Evolutionary conservation across 2,329 filamentous ascomycete species (phyloP).

Genomic region (Venturia nashicola): DNA sequence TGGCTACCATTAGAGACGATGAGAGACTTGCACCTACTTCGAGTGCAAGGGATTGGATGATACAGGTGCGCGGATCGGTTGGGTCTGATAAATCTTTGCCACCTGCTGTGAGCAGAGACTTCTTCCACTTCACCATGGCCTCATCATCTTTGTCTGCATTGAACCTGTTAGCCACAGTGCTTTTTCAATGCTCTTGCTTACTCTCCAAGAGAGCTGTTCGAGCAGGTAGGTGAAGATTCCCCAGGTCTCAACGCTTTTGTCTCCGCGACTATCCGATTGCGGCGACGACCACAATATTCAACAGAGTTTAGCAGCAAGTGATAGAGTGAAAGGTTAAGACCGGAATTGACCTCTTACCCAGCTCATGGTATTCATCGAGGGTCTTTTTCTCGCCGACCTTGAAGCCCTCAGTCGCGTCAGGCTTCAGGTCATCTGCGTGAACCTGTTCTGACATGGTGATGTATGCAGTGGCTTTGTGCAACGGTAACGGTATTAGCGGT

Average conservation of each 20-base stretch:
- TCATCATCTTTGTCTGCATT: conserved; percentile 61
- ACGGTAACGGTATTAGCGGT: not conserved
- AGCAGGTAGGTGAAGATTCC: not conserved
- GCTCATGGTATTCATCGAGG: conserved; percentile 82
- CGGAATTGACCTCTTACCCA: conserved; percentile 51
- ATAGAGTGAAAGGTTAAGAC: no score
- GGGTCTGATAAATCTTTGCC: conserved; percentile 38
- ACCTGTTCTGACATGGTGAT: conserved; percentile 22
- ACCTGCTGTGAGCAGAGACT: conserved; percentile 65
- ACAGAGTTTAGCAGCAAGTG: not conserved
- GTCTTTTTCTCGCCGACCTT: conserved; percentile 99
- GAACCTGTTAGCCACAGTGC: not conserved
- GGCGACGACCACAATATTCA: not conserved
- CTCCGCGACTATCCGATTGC: not conserved
- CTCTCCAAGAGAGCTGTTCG: not conserved
- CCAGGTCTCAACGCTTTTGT: not conserved
- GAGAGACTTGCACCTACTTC: conserved; percentile 31
- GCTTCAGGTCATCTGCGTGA: conserved; percentile 65
- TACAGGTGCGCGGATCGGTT: conserved; percentile 77
- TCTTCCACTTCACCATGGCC: conserved; percentile 93
- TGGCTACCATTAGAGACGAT: not conserved
- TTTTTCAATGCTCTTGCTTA: not conserved
- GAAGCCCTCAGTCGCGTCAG: conserved; percentile 88
- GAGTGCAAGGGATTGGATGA: conserved; percentile 84
- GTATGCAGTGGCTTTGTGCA: not conserved